Evolutionary conservation across 2,329 filamentous ascomycete species (phyloP), one percentile per base, ranked within the genome.

Genomic region (Aureobasidium sp.): DNA sequence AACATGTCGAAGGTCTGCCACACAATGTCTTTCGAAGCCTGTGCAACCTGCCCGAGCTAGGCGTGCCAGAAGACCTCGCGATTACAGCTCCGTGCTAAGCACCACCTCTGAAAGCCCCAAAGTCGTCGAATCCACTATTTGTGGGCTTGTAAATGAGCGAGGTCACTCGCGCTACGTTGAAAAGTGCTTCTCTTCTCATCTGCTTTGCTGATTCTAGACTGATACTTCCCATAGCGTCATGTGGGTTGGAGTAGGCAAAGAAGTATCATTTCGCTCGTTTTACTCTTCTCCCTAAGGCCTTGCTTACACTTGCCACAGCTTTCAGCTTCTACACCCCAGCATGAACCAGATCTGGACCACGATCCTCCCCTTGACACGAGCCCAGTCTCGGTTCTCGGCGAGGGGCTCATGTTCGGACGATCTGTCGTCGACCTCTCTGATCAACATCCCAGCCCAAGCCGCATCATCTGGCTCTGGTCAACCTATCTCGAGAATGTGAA

Each of bases 401-500:
- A 62, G 20, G 12, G 52, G 10, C 52, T 62, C 8, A 13, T 62
- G 4, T 34, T 62, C 17, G 61, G 52, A 12, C 39, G 10, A 39
- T 20, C 53, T 9, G 2, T n/a, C 4, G 27, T 42, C 32, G 36
- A 37, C 17, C 37, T 62, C 3, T 34, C 44, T 37, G 7, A 20
- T 15, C 32, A 34, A 20, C 61, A 57, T 46, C 61, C 61, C 2
- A 39, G 8, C 61, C 47, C 17, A 42, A 60, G 9, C 61, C 46
- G 23, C 48, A 60, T 39, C 34, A 42, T 48, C 64, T 63, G 61
- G 67, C 75, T 17, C 70, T 79, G 27, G 73, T 87, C 84, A 62
- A 78, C 84, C 4, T 91, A 84, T 69, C 80, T 85, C 59, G 83
- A 88, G 65, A 90, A 89, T 62, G 87, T 91, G 4, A 86, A 91